Percentiles rank a stretch among this genome's conserved stretches.
These are phyloP conservation scores for Zymoseptoria brevis DNA, from an alignment of 2,329 filamentous ascomycete genomes.

Conservation along the genomic window DNA sequence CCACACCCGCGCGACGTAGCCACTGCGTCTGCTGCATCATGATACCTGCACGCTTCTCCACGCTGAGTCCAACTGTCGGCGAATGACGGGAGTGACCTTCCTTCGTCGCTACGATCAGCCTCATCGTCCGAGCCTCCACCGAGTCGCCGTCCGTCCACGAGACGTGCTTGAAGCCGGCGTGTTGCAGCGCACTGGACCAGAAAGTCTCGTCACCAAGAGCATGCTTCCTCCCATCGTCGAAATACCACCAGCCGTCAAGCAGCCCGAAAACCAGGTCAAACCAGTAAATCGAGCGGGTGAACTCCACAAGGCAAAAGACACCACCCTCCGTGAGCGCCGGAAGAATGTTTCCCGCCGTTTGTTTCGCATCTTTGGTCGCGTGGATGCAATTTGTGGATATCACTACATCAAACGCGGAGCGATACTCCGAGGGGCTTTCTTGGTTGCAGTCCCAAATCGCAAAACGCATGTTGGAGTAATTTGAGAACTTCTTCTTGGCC, in stretches of 20 bases:
- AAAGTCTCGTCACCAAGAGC: slow-evolving; percentile 14
- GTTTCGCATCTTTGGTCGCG: slow-evolving; percentile 27
- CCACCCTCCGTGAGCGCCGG: slow-evolving; percentile 26
- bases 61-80: background rate
- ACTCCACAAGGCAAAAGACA: slow-evolving; percentile 29
- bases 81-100: background rate
- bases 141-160: slow-evolving; percentile 29
- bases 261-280: slow-evolving; percentile 31
- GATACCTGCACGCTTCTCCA: background rate
- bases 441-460: slow-evolving; percentile 23
- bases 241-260: slow-evolving; percentile 35
- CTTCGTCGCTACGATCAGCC: background rate
- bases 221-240: slow-evolving; percentile 32
- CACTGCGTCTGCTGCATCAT: background rate
- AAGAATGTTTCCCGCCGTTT: slow-evolving; percentile 23
- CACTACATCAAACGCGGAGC: slow-evolving; percentile 28
- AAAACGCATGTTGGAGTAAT: slow-evolving; percentile 19
- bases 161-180: slow-evolving; percentile 28
- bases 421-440: slow-evolving; percentile 17
- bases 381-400: slow-evolving; percentile 33
- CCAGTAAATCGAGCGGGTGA: slow-evolving; percentile 24
- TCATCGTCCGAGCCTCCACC: slow-evolving; percentile 14
- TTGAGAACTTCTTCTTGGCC: background rate
- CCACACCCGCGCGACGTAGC: background rate
- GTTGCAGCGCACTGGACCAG: slow-evolving; percentile 21